Evolutionary conservation across 768 basidiomycete species (phyloP).

Genomic region (Trametes cinnabarina): DNA sequence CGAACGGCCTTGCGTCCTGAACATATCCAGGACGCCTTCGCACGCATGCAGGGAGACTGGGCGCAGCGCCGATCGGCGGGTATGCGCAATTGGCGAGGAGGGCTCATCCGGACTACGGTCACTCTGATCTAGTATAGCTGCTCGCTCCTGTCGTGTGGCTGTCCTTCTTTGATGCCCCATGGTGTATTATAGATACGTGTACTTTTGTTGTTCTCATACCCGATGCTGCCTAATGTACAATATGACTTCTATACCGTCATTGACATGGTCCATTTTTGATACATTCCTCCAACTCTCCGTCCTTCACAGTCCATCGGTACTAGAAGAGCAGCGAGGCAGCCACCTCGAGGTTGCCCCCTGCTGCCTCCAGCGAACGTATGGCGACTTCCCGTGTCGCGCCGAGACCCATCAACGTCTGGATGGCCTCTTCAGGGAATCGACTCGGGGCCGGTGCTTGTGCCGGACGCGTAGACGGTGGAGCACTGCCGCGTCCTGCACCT

Average conservation of each 20-base stretch:
- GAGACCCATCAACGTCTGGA: constrained; percentile 68
- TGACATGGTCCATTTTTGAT: constrained; percentile 11
- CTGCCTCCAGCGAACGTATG: constrained; percentile 69
- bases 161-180: neutral
- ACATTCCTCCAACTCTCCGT: neutral
- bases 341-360: constrained; percentile 83
- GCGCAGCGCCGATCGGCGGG: constrained; percentile 78
- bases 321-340: constrained; percentile 87
- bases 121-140: constrained; percentile 59
- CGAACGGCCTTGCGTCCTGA: constrained; percentile 75
- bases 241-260: neutral
- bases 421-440: constrained; percentile 55
- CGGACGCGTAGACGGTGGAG: constrained; percentile 26
- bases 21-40: constrained; percentile 89
- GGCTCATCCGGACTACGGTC: constrained; percentile 74
- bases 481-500: constrained; percentile 17
- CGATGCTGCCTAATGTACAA: constrained; percentile 15
- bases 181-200: constrained; percentile 1
- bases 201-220: neutral
- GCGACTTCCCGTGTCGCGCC: constrained; percentile 80
- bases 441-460: constrained; percentile 14
- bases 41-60: constrained; percentile 87
- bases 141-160: neutral
- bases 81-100: constrained; percentile 88
- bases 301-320: neutral